Conservation (phyloP, 768 basidiomycete species). For the Multifurca ochricompacta region DNA sequence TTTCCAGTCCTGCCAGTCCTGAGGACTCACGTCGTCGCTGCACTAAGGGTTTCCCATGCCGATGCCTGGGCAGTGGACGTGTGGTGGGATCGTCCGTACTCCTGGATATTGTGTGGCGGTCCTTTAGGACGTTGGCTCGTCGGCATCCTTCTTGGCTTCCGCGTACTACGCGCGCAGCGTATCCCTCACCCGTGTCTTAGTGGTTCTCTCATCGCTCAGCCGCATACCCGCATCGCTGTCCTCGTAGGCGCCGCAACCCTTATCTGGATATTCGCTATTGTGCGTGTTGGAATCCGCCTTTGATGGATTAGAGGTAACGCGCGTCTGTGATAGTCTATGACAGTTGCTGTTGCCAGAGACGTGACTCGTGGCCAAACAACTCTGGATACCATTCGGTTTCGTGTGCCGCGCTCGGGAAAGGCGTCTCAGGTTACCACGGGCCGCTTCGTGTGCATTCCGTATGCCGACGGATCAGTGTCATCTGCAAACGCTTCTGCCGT, state of each 20-base stretch:
- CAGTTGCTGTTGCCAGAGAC: not conserved
- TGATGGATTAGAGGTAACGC: not conserved
- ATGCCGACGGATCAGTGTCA: not conserved
- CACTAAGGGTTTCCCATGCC: slow-evolving; percentile 16
- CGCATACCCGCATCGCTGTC: slow-evolving; percentile 8
- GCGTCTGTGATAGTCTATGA: slow-evolving; percentile 8
- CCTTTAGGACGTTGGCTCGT: slow-evolving; percentile 21
- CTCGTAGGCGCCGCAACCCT: slow-evolving; percentile 5
- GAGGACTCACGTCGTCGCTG: slow-evolving; percentile 8
- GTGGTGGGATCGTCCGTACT: slow-evolving; percentile 22
- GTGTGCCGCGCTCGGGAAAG: not conserved
- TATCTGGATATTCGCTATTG: slow-evolving; percentile 16
- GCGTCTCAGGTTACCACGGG: not conserved
- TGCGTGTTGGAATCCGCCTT: not conserved
- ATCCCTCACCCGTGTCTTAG: slow-evolving; percentile 4
- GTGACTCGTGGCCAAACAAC: slow-evolving; percentile 17
- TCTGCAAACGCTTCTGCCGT: slow-evolving; percentile 9
- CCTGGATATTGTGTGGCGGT: slow-evolving; percentile 22
- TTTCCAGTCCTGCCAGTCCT: slow-evolving; percentile 12
- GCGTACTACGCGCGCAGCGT: slow-evolving; percentile 11
- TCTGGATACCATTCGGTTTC: slow-evolving; percentile 9
- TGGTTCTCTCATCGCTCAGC: slow-evolving; percentile 14
- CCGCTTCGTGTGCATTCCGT: slow-evolving; percentile 17
- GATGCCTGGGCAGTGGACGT: slow-evolving; percentile 15
- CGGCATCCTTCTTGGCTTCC: slow-evolving; percentile 19